These are phyloP conservation scores for Ogataea neopini DNA, from an alignment of 805 yeast species.

Conservation along the genomic window DNA sequence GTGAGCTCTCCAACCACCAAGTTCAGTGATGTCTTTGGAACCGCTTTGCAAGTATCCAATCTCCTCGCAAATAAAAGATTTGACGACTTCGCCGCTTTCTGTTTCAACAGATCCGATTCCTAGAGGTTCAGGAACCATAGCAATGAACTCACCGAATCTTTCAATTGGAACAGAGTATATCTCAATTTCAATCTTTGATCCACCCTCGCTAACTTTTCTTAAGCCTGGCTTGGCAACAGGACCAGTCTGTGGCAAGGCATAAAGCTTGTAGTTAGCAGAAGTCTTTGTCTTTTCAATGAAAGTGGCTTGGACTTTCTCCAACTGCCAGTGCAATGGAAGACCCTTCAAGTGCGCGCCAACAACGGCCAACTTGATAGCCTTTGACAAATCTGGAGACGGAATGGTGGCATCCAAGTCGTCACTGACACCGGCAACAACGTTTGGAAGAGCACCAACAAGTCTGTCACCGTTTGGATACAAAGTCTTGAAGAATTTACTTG, in stretches of 20 bases:
- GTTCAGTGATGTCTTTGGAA: constrained; percentile 76
- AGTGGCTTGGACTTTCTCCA: constrained; percentile 78
- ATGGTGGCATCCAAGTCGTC: constrained; percentile 48
- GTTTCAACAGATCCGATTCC: constrained; percentile 94
- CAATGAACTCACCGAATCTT: constrained; percentile 77
- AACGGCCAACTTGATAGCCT: constrained; percentile 74
- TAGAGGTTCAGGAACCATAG: constrained; percentile 90
- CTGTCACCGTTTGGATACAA: constrained; percentile 49
- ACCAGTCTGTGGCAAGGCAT: constrained; percentile 80
- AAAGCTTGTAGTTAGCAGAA: constrained; percentile 68
- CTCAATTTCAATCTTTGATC: constrained; percentile 70
- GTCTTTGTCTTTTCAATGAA: constrained; percentile 69
- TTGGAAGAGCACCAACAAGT: constrained; percentile 48
- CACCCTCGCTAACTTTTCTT: constrained; percentile 59
- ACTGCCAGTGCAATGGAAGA: constrained; percentile 91
- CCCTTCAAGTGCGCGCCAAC: constrained; percentile 96
- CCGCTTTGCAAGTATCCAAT: constrained; percentile 73
- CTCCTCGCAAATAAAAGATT: constrained; percentile 95
- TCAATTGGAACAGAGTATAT: constrained; percentile 80
- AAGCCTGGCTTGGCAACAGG: constrained; percentile 90
- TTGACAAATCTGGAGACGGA: constrained; percentile 45
- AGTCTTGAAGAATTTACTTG: constrained; percentile 62
- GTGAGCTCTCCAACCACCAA: constrained; percentile 86
- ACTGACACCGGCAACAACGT: constrained; percentile 28
- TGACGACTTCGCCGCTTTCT: constrained; percentile 77